phyloP scores from a whole-genome alignment of 202 grass and related monocot genomes.

The Eragrostis tef region DNA sequence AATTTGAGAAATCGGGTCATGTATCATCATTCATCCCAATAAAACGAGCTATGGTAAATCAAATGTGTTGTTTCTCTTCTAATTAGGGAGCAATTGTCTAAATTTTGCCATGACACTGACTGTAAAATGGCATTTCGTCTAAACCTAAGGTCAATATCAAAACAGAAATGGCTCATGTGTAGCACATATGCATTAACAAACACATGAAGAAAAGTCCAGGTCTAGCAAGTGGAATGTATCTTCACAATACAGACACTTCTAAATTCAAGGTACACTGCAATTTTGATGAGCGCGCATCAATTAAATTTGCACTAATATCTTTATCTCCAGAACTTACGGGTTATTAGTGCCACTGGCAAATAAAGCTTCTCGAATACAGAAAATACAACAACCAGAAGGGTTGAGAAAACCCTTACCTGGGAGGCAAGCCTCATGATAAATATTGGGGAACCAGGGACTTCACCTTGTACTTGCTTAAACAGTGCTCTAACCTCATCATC shows the following conservation, averaged over 20 bases:
- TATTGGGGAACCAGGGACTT: conserved; percentile 85
- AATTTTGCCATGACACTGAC: not conserved
- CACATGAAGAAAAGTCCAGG: conserved; percentile 1
- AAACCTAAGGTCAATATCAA: not conserved
- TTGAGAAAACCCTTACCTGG: conserved; percentile 57
- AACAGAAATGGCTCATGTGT: not conserved
- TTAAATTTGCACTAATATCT: conserved; percentile 19
- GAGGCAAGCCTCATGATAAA: conserved; percentile 87
- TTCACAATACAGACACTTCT: not conserved
- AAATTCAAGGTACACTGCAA: not conserved
- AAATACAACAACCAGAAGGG: conserved; percentile 13
- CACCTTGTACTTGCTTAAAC: conserved; percentile 92
- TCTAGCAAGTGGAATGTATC: not conserved
- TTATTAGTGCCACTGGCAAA: not conserved
- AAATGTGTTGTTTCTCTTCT: not conserved
- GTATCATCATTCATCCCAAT: not conserved
- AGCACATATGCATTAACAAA: not conserved
- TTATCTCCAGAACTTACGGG: not conserved
- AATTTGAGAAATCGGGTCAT: not conserved
- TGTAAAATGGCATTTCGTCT: not conserved
- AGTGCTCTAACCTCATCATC: conserved; percentile 75
- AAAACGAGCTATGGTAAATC: conserved; percentile 8
- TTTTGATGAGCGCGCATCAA: not conserved
- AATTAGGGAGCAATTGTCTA: not conserved
- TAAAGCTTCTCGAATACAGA: conserved; percentile 30